Evolutionary conservation across 2,329 filamentous ascomycete species (phyloP).

Genomic region (Pseudogymnoascus sp.): DNA sequence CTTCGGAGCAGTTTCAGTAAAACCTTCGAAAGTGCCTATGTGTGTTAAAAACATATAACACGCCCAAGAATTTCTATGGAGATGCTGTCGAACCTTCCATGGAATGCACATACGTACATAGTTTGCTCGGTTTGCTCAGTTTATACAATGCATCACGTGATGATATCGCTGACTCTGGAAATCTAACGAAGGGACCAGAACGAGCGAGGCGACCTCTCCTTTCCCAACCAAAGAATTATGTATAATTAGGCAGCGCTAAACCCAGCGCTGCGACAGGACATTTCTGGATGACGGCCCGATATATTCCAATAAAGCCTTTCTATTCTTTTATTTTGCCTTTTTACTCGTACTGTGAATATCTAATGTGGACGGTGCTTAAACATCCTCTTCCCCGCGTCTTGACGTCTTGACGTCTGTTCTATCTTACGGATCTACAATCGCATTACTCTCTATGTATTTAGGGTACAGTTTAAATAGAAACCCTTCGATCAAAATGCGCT

Average conservation of each 20-base stretch:
- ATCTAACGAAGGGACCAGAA: background rate
- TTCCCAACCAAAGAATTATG: background rate
- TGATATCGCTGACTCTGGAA: background rate
- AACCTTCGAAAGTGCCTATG: background rate
- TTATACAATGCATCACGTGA: background rate
- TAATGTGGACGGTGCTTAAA: background rate
- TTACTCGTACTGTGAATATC: background rate
- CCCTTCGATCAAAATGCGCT: background rate
- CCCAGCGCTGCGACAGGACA: background rate
- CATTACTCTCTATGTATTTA: background rate
- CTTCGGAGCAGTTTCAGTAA: background rate
- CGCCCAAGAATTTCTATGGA: background rate
- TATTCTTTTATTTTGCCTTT: background rate
- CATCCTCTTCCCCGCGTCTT: background rate
- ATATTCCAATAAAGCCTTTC: background rate
- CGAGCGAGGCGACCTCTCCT: background rate
- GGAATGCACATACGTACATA: background rate
- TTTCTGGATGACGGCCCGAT: background rate
- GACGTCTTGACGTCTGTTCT: background rate
- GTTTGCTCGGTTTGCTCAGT: background rate
- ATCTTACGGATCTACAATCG: background rate
- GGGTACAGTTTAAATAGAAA: background rate
- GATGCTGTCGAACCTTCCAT: constrained; percentile 7
- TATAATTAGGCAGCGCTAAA: background rate
- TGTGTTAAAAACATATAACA: background rate